Percentiles rank a stretch among this genome's conserved stretches.
Evolutionary conservation across 805 yeast genomes (phyloP).

Genomic region (Candida suzukii): DNA sequence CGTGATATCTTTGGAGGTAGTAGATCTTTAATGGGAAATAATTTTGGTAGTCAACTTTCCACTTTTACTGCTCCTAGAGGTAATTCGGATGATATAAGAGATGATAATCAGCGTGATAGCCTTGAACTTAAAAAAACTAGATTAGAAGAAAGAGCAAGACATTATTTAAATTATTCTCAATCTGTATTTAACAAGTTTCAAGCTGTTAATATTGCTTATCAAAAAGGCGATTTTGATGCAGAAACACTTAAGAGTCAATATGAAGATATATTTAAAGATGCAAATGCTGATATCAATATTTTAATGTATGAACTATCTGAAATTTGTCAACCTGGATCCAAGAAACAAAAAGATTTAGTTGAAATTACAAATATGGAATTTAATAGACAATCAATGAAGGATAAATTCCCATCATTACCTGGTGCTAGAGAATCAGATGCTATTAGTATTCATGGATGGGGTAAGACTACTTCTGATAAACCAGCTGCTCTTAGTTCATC

Average conservation of each 20-base stretch:
- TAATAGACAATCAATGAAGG: slow-evolving; percentile 19
- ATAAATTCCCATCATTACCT: slow-evolving; percentile 45
- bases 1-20: slow-evolving; percentile 46
- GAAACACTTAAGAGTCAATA: slow-evolving; percentile 40
- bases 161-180: slow-evolving; percentile 54
- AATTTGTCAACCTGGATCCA: slow-evolving; percentile 40
- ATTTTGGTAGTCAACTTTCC: slow-evolving; percentile 42
- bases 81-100: slow-evolving; percentile 12
- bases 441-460: slow-evolving; percentile 5
- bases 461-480: background rate
- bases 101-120: slow-evolving; percentile 27
- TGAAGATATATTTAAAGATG: slow-evolving; percentile 35
- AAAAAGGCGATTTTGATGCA: slow-evolving; percentile 39
- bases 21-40: slow-evolving; percentile 29
- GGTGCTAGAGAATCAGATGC: slow-evolving; percentile 12
- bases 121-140: slow-evolving; percentile 48
- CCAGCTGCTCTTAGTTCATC: slow-evolving; percentile 3
- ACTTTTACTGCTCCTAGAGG: slow-evolving; percentile 35
- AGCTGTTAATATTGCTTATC: slow-evolving; percentile 40
- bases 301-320: slow-evolving; percentile 57
- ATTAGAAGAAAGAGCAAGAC: slow-evolving; percentile 80
- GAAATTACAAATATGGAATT: slow-evolving; percentile 19
- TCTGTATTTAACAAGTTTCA: slow-evolving; percentile 41
- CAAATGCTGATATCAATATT: slow-evolving; percentile 45
- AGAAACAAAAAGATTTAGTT: slow-evolving; percentile 33